Base-by-base conservation (phyloP, 768 basidiomycete species). In the Lactarius quietus region DNA sequence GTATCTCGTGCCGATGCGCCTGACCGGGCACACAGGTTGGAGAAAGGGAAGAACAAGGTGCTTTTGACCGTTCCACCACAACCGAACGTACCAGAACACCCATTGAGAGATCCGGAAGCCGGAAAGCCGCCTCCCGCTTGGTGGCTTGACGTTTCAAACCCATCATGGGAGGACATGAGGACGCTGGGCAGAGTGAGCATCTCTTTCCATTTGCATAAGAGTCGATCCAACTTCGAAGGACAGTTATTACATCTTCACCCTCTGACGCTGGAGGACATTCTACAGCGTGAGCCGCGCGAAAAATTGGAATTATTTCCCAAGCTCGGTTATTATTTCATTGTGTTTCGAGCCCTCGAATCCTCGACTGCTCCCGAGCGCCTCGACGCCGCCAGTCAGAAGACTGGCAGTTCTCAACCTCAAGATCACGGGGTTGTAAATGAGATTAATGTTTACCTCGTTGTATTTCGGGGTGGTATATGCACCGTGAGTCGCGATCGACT, bases 241-340 rank as follows among this genome's bases (percentile, higher is more conserved):
- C 31, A 95, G 93, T 77, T 92, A 20, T 78, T 96, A 29, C 91
- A 92, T 67, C 82, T 98, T 1, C 95, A 98, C 74, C 95, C 95
- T 0, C 78, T 98, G 54, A 96, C 95, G 0, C 80, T 97, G 15
- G 95, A 98, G 75, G 95, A 98, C 76, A 92, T 96, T 53, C 76
- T 98, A 9, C 91, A 93, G 65, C 88, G 91, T 76, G 95, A 98
- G 65, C 89, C 92, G 18, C 83, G 93, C 43, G 95, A 97, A 76
- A 98, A 98, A 76, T 76, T 96, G 20, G 95, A 97, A 72, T 77
- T 87, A 23, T 96, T 95, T 72, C 85, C 90, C 0, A 86, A 84
- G 69, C 82, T 98, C 17, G 95, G 94, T 2, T 98, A 98, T 76
- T 93, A 95, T 73, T 93, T 98, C 71, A 79, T 96, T 62, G 89